A percentile compares a stretch with the other conserved stretches of the same genome.
Conservation (phyloP, 2,329 filamentous ascomycete genomes). For the Monosporascus sp. region DNA sequence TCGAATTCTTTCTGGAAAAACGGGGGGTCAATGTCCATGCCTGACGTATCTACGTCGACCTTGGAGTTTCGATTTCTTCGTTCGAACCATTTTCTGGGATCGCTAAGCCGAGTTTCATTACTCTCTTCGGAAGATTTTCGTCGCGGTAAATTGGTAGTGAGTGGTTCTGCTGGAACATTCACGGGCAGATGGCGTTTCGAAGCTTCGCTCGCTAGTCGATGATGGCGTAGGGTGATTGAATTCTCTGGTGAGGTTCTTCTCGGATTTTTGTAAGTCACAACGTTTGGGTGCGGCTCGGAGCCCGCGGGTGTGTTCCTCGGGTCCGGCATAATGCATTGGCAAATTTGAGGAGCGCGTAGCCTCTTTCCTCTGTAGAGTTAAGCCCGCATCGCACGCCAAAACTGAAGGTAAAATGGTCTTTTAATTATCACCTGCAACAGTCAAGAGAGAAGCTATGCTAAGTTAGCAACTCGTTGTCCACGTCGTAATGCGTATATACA, state of each 20-base stretch:
- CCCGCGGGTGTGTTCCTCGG: constrained; percentile 17
- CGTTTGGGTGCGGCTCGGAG: constrained; percentile 13
- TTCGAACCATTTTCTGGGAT: constrained; percentile 51
- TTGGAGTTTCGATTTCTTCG: constrained; percentile 46
- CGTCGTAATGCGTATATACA: neutral
- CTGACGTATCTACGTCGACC: constrained; percentile 33
- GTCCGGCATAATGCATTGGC: constrained; percentile 19
- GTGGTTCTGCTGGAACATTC: constrained; percentile 7
- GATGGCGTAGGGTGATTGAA: constrained; percentile 43
- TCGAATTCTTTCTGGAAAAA: constrained; percentile 51
- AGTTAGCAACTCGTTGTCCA: neutral
- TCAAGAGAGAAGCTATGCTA: neutral
- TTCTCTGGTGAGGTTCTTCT: constrained; percentile 38
- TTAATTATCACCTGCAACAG: neutral
- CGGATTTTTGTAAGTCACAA: constrained; percentile 23
- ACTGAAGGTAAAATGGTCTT: neutral
- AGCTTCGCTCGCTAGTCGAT: constrained; percentile 39
- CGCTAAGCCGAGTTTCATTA: constrained; percentile 42
- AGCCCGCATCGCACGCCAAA: neutral
- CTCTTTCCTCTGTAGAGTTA: neutral
- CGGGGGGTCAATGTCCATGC: constrained; percentile 51
- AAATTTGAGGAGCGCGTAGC: constrained; percentile 11
- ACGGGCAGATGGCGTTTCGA: constrained; percentile 17
- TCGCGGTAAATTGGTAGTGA: constrained; percentile 16
- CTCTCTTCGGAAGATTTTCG: constrained; percentile 46